A percentile compares a stretch with the other conserved stretches of the same genome.
phyloP scores from a whole-genome alignment of 1,284 basidiomycete species.

The Ceratobasidium sp. region DNA sequence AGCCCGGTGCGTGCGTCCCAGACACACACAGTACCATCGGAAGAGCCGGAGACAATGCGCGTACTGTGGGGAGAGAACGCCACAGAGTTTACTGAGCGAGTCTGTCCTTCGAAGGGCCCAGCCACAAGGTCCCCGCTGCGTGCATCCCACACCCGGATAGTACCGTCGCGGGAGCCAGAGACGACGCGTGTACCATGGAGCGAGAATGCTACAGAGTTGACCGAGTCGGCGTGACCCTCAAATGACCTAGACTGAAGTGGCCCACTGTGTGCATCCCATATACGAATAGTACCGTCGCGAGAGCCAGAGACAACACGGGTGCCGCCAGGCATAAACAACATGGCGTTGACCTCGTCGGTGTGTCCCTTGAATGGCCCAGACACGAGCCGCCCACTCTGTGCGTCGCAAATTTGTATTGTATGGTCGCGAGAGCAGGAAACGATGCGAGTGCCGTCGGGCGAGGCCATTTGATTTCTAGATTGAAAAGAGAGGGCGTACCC shows the following conservation, averaged over 20 bases:
- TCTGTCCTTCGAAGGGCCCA: too few relatives aligned
- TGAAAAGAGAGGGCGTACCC: not conserved
- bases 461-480: too few relatives aligned
- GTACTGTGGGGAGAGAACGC: too few relatives aligned
- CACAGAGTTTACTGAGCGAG: too few relatives aligned
- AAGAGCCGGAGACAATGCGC: too few relatives aligned
- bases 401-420: not conserved
- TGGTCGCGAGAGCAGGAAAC: not conserved
- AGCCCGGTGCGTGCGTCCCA: too few relatives aligned
- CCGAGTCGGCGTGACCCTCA: not conserved
- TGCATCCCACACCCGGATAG: too few relatives aligned
- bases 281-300: not conserved
- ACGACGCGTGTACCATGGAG: slow-evolving; percentile 17
- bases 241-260: not conserved
- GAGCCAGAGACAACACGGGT: not conserved
- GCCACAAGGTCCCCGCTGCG: too few relatives aligned
- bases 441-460: not conserved
- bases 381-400: not conserved
- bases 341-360: not conserved
- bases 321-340: not conserved
- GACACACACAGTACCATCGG: too few relatives aligned
- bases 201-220: slow-evolving; percentile 26
- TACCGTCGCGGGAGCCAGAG: too few relatives aligned
- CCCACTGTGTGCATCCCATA: slow-evolving; percentile 5
- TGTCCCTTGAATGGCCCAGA: not conserved